Evolutionary conservation across 176 grass and related monocot species (phyloP).

Genomic region (Aegilops bicornis): DNA sequence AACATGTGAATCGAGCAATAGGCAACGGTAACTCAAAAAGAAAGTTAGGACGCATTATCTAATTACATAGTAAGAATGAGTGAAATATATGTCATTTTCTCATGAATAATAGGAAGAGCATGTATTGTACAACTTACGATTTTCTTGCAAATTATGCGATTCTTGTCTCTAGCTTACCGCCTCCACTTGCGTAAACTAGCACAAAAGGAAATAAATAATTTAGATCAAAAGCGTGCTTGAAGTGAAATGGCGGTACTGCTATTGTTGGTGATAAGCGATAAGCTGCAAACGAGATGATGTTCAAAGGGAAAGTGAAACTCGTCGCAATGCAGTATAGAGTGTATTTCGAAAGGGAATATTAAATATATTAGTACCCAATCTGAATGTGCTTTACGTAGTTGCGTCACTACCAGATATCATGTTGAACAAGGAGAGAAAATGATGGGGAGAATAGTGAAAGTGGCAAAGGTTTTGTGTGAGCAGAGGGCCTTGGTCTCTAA

Average conservation of each 20-base stretch:
- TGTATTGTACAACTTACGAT: conserved; percentile 43
- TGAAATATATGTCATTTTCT: neutral
- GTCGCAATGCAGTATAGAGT: neutral
- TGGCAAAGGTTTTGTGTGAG: neutral
- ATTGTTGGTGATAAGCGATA: conserved; percentile 1
- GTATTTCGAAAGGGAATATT: neutral
- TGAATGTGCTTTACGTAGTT: neutral
- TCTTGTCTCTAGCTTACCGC: conserved; percentile 64
- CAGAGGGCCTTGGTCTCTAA: neutral
- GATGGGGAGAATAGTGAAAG: neutral
- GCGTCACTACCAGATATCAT: neutral
- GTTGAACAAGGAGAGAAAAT: neutral
- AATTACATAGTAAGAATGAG: neutral
- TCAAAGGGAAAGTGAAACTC: neutral
- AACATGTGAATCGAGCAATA: conserved; percentile 4
- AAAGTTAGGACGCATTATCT: neutral
- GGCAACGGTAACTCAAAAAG: neutral
- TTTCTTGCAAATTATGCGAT: conserved; percentile 89
- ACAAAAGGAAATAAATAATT: conserved; percentile 17
- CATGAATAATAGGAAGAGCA: neutral
- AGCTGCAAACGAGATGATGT: neutral
- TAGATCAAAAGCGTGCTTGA: conserved; percentile 10
- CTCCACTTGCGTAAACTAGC: conserved; percentile 71
- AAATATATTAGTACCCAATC: neutral
- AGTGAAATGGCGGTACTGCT: neutral